Base-by-base conservation (phyloP, 2,329 filamentous ascomycete species). In the Westerdykella ornata region DNA sequence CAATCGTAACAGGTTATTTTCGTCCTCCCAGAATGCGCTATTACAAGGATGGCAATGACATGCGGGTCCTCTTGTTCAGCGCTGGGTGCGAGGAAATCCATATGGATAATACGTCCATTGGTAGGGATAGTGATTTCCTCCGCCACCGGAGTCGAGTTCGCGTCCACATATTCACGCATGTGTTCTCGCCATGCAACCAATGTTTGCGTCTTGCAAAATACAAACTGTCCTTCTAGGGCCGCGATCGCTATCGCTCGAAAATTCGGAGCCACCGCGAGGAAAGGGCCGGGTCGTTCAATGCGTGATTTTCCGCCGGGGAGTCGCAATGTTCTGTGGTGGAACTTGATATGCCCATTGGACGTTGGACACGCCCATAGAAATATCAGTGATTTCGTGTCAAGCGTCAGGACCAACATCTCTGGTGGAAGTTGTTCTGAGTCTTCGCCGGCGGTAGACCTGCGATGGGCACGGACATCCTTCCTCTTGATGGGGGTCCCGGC, bases 51-150 rank as follows among this genome's bases (percentile, higher is more conserved):
- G 3, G 97, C 72, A n/a, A 94, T 82, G 33, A 94, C 77, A 40
- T 81, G 72, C 8, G 79, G 74, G 45, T 89, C 81, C 39, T 79
- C 75, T 0, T 75, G 66, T 8, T 74, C 73, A 11, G 84, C 84
- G 46, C 76, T 73, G 6, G 88, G 85, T 44, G 84, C 80, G 2
- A 98, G 72, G 49, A 97, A 98, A 16, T 88, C 84, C 73, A 96
- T 82, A 52, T 87, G 85, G 53, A 90, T 74, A 41, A 97, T 86
- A n/a, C 86, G 88, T 6, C 81, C 58, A 36, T 62, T 76, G 6
- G 88, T 70, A 8, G 56, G 42, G 19, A 67, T 44, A 2, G 57
- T 53, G 30, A 66, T 55, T 65, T 78, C 74, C 46, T 72, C 67
- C 38, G 72, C 72, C 42, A 94, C 75, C 1, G 84, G 84, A 8